Percentiles rank a stretch among this genome's conserved stretches.
Conservation (phyloP, 805 yeast species). For the Candida ipomoeae region DNA sequence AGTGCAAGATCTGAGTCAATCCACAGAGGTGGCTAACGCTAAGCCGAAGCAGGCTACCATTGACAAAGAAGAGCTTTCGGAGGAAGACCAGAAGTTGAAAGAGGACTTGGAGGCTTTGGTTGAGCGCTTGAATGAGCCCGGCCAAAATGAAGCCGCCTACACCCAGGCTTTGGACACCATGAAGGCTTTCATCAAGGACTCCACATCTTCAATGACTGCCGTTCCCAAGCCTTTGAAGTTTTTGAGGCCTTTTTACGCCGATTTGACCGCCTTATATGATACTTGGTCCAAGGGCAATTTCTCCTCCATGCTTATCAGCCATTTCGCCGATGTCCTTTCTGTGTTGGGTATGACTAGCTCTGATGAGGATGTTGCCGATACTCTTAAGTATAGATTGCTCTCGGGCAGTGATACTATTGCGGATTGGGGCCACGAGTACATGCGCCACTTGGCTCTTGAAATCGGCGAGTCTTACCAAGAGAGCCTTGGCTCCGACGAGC, state of each 20-base stretch:
- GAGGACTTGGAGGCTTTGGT: slow-evolving; percentile 83
- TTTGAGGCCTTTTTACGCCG: slow-evolving; percentile 78
- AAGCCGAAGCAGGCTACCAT: slow-evolving; percentile 24
- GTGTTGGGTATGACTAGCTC: slow-evolving; percentile 94
- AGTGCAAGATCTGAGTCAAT: slow-evolving; percentile 22
- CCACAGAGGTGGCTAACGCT: slow-evolving; percentile 16
- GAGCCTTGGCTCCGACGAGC: slow-evolving; percentile 34
- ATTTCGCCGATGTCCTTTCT: slow-evolving; percentile 83
- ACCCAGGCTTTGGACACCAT: slow-evolving; percentile 61
- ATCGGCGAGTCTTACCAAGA: slow-evolving; percentile 83
- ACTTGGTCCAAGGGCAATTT: slow-evolving; percentile 48
- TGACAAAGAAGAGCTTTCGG: slow-evolving; percentile 81
- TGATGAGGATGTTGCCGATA: slow-evolving; percentile 72
- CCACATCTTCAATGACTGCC: slow-evolving; percentile 98
- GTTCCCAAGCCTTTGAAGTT: slow-evolving; percentile 98
- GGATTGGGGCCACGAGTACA: slow-evolving; percentile 97
- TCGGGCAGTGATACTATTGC: slow-evolving; percentile 56
- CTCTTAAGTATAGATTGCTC: slow-evolving; percentile 70
- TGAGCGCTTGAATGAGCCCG: slow-evolving; percentile 63
- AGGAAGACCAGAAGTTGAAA: slow-evolving; percentile 87
- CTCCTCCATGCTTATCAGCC: slow-evolving; percentile 39
- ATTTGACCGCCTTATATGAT: slow-evolving; percentile 61
- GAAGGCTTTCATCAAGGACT: slow-evolving; percentile 76
- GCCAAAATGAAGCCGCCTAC: slow-evolving; percentile 44
- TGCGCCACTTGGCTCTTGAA: slow-evolving; percentile 92